Evolutionary conservation across 768 basidiomycete species (phyloP), one percentile per base, ranked within the genome.

Genomic region (Amanita exitialis): DNA sequence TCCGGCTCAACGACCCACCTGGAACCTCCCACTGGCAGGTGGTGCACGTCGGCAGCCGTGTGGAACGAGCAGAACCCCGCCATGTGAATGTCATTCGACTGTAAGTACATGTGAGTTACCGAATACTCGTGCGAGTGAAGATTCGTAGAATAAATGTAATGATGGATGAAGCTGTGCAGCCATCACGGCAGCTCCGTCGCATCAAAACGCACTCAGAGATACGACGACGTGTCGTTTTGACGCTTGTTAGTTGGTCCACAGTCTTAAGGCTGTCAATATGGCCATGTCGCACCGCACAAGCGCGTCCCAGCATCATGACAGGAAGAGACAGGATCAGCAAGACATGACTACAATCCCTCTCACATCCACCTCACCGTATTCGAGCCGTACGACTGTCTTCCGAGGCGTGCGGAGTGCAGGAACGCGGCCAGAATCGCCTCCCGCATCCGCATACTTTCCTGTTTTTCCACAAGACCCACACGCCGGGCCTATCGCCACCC

Each of bases 401-500:
- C 50, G 42, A 16, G 43, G 23, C 6, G 10, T 32, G 6, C 47
- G 36, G 2, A 6, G 18, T 21, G 21, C 34, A 27, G 21, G 10
- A 37, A 7, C 66, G 68, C 66, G 74, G 12, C 68, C 66, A 42
- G 72, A 72, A 1, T 86, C 86, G 5, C 89, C 87, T 2, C 89
- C 89, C 0, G 89, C 89, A 0, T 89, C 88, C 2, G 75, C 86
- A 0, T 90, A 90, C 64, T 91, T 90, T 59, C 75, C 83, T 0
- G 63, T 77, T 1, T 73, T 80, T 28, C 71, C 77, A 16, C 70
- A 67, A 48, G 71, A 78, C 64, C 61, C 70, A 39, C 65, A 67
- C 43, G 66, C 69, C 12, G 73, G 78, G 54, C 70, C 82, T 8
- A 73, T 78, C 30, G 79, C 83, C 0, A 72, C 78, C 0, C 72